Conservation (phyloP, 2,329 filamentous ascomycete genomes). For the Sclerotinia minor region DNA sequence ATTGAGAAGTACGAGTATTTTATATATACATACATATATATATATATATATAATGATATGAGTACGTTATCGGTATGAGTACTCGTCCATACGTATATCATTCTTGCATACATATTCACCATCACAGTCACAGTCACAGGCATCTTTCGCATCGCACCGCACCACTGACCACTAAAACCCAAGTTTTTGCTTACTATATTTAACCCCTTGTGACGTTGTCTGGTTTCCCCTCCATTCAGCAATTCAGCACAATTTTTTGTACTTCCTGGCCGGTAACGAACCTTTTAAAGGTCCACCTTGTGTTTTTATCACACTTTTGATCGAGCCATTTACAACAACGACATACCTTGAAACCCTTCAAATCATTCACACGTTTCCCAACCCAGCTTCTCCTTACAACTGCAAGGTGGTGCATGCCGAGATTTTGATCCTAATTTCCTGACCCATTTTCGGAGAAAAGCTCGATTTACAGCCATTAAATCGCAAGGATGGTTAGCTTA, state of each 20-base stretch:
- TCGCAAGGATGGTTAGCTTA: constrained; percentile 42
- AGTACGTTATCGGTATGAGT: neutral
- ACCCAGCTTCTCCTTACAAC: neutral
- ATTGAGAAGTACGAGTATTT: neutral
- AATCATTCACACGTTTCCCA: neutral
- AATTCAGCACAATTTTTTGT: constrained; percentile 4
- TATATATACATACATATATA: too few relatives aligned
- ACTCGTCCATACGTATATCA: neutral
- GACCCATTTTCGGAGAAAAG: neutral
- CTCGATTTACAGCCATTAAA: neutral
- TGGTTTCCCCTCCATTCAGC: constrained; percentile 13
- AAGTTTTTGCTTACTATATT: neutral
- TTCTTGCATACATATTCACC: neutral
- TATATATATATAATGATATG: neutral
- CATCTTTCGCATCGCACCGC: neutral
- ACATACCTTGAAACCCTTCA: constrained; percentile 4
- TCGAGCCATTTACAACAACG: constrained; percentile 13
- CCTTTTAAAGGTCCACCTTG: constrained; percentile 10
- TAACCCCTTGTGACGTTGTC: constrained; percentile 5
- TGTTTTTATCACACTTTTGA: constrained; percentile 8
- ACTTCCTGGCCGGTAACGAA: constrained; percentile 11
- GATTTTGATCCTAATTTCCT: neutral
- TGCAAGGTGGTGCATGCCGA: constrained; percentile 4
- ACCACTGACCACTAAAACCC: neutral
- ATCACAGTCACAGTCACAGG: neutral